These are phyloP conservation scores for Phialophora chinensis DNA, from an alignment of 2,329 filamentous ascomycete species.

Conservation along the genomic window DNA sequence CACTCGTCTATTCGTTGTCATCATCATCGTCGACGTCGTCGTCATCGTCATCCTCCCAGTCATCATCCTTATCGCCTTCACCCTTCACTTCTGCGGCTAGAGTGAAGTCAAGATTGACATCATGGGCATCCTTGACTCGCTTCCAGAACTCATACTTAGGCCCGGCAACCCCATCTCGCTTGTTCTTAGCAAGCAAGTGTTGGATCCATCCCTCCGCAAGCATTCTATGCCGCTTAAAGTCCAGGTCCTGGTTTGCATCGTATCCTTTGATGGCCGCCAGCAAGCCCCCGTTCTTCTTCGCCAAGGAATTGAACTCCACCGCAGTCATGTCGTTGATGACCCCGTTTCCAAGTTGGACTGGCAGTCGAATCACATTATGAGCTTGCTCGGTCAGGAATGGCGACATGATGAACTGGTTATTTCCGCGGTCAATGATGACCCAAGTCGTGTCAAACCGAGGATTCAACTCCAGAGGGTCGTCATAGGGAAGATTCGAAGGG, in stretches of 20 bases:
- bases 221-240: not conserved
- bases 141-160: slow-evolving; percentile 4
- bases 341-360: not conserved
- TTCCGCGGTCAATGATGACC: slow-evolving; percentile 19
- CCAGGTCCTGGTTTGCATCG: not conserved
- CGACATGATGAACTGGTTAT: slow-evolving; percentile 27
- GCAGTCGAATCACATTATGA: not conserved
- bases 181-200: not conserved
- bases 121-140: slow-evolving; percentile 9
- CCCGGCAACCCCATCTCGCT: not conserved
- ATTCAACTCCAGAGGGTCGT: not conserved
- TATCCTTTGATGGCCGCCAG: slow-evolving; percentile 1
- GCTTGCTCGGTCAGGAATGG: slow-evolving; percentile 14
- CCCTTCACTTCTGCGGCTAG: not conserved
- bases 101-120: slow-evolving; percentile 8
- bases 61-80: not conserved
- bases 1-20: not conserved
- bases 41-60: not conserved
- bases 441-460: slow-evolving; percentile 12
- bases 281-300: slow-evolving; percentile 17
- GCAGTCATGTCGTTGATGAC: slow-evolving; percentile 13
- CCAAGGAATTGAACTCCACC: slow-evolving; percentile 1
- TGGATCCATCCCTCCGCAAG: not conserved
- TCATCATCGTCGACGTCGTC: not conserved
- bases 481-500: not conserved